Evolutionary conservation across 495 filamentous ascomycete genomes (phyloP), one percentile per base, ranked within the genome.

Genomic region (Podospora comata): DNA sequence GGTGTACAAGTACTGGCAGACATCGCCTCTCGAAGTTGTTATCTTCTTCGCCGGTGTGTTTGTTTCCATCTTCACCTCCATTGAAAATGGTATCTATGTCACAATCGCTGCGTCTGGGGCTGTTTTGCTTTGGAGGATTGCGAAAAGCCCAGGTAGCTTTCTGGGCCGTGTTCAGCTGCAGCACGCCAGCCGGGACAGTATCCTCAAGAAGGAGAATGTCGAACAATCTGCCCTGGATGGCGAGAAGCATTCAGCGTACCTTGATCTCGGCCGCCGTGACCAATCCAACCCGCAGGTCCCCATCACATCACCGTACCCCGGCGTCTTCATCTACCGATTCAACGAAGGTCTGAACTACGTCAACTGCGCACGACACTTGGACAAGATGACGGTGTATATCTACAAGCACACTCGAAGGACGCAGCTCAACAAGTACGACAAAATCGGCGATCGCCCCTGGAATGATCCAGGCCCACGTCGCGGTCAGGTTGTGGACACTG

Each of bases 391-490:
- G 4, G 73, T 79, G 30, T 73, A 79, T 44, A 79, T 83, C 58
- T 82, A 75, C 55, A 77, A 77, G 65, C 74, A 72, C 48, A 85
- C 78, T 13, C 79, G 82, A 1, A 75, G 76, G 20, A 81, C 80
- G 0, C 73, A 78, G 34, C 66, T 75, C 0, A 67, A 75, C 60
- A 78, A 75, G 60, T 76, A 72, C 26, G 75, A 72, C 26, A 81
- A 80, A 67, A 60, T 81, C 32, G 79, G 80, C 74, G 82, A 82
- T 32, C 78, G 76, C n/a, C 84, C 80, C 0, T 98, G 94, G 94
- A 97, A 97, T 74, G 88, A 97, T 75, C 90, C 94, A 2, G 94
- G 91, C 54, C 91, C 92, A 20, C 84, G 86, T n/a, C 84, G 83
- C 65, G 87, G 88, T 66, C 77, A 87, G 71, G 27, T 55, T 4